Base-by-base conservation (phyloP, 139 green algal genomes). In the Astrephomene gubernaculifera region DNA sequence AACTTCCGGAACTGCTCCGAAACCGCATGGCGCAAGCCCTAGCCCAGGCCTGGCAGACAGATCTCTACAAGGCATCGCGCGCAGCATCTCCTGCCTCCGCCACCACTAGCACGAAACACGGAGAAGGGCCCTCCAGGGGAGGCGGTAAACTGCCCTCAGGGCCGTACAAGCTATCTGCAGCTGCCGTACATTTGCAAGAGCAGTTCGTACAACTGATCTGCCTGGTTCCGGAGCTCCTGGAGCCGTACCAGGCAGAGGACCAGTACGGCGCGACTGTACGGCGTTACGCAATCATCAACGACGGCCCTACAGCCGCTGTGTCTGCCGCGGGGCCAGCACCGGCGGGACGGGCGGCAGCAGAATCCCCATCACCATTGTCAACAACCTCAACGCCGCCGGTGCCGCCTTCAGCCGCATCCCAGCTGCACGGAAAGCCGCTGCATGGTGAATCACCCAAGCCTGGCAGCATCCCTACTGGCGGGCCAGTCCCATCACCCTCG, bases 201-300 rank as follows among this genome's bases (percentile, higher is more conserved):
- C 65, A 63, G 29, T 92, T 92, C 68, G 49, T 79, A 5, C 14
- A 36, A 9, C 68, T 92, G 6, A 57, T 92, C 14, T 82, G 39
- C 19, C 45, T 67, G 38, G 38, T 91, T 19, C 86, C 86, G 33
- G 44, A 89, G 27, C 45, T 86, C 14, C 21, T 92, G 41, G 89
- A 92, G 82, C 52, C 82, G 24, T 92, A 92, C 44, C 69, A 89
- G 65, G 64, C 69, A 1, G 64, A 85, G 52, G 81, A 92, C 57
- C 39, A 71, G 53, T 68, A 64, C 14, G 89, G 89, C 9, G 86
- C 86, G n/a, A 91, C 89, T 12, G 76, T 90, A 21, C 71, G 89
- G 70, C 82, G 89, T 7, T 91, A 86, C 63, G 82, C 89, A 5
- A 79, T 92, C 19, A 7, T 87, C 17, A 81, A 71, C 43, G 43